These are phyloP conservation scores for Mycena pura DNA, from an alignment of 768 basidiomycete genomes.

Conservation along the genomic window DNA sequence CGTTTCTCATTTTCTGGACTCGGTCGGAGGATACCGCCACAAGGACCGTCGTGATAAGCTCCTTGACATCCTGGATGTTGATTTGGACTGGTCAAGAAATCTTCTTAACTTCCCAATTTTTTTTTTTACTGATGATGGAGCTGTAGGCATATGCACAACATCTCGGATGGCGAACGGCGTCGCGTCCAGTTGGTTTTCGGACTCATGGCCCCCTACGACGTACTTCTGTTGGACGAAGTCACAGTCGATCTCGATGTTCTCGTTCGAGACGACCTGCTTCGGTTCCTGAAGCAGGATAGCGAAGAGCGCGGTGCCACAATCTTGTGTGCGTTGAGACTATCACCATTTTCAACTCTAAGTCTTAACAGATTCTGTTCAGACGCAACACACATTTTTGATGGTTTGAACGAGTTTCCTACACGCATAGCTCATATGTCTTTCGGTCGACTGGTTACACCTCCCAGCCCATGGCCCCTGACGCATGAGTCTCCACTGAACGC, in stretches of 20 bases:
- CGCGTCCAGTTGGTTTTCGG: conserved; percentile 94
- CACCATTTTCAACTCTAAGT: conserved; percentile 4
- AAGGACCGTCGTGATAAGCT: conserved; percentile 86
- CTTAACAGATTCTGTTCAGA: conserved; percentile 51
- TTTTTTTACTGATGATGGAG: neutral
- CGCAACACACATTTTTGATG: conserved; percentile 98
- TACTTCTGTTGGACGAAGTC: conserved; percentile 94
- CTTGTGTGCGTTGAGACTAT: conserved; percentile 64
- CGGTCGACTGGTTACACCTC: conserved; percentile 72
- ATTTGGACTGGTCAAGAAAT: conserved; percentile 88
- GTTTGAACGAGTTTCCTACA: conserved; percentile 89
- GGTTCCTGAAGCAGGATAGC: conserved; percentile 85
- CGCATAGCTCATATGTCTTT: conserved; percentile 92
- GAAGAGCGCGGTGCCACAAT: conserved; percentile 84
- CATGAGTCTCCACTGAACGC: conserved; percentile 27
- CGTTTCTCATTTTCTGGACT: conserved; percentile 95
- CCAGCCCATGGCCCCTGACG: conserved; percentile 73
- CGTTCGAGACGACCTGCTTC: conserved; percentile 89
- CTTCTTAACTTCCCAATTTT: no score
- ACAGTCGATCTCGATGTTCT: conserved; percentile 93
- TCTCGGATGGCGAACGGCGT: conserved; percentile 95
- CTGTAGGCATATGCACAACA: conserved; percentile 84
- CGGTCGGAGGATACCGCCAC: conserved; percentile 94
- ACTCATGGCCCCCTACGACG: conserved; percentile 93
- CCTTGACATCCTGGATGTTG: conserved; percentile 92